Conservation (phyloP, 2,329 filamentous ascomycete genomes). For the Xylariaceae sp. region DNA sequence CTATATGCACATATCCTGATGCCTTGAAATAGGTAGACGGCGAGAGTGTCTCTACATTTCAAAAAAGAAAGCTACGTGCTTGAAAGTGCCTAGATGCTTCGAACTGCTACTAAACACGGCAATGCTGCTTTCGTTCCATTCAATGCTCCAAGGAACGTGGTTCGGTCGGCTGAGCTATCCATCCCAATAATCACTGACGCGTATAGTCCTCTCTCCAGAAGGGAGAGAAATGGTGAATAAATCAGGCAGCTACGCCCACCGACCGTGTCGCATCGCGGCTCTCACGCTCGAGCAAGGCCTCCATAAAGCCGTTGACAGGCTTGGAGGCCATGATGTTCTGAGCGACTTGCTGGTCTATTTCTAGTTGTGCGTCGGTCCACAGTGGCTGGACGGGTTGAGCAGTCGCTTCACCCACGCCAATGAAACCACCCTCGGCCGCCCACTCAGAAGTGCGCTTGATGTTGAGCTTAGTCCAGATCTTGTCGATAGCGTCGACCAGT, state of each 20-base stretch:
- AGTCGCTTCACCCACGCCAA: constrained; percentile 77
- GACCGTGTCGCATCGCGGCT: constrained; percentile 25
- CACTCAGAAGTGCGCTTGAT: constrained; percentile 93
- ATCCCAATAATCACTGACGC: constrained; percentile 20
- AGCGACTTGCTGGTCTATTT: constrained; percentile 57
- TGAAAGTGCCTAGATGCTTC: neutral
- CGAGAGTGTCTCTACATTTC: constrained; percentile 10
- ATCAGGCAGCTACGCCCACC: constrained; percentile 32
- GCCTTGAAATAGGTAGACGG: constrained; percentile 10
- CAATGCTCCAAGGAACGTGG: constrained; percentile 33
- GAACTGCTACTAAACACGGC: constrained; percentile 9
- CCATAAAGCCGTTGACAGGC: constrained; percentile 42
- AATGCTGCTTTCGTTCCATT: constrained; percentile 14
- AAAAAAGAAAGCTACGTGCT: neutral
- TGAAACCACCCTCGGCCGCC: constrained; percentile 85
- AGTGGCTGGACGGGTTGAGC: constrained; percentile 62
- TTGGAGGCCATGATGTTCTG: constrained; percentile 52
- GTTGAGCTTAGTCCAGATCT: constrained; percentile 80
- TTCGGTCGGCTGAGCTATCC: constrained; percentile 30
- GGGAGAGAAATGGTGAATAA: constrained; percentile 5
- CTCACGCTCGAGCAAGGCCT: constrained; percentile 55
- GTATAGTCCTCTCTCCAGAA: constrained; percentile 7
- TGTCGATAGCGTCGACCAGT: constrained; percentile 75
- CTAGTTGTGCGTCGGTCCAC: constrained; percentile 87
- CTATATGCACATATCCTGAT: too few relatives aligned